These are phyloP conservation scores for Starmerella scarabaei DNA, from an alignment of 805 yeast species.

Conservation along the genomic window DNA sequence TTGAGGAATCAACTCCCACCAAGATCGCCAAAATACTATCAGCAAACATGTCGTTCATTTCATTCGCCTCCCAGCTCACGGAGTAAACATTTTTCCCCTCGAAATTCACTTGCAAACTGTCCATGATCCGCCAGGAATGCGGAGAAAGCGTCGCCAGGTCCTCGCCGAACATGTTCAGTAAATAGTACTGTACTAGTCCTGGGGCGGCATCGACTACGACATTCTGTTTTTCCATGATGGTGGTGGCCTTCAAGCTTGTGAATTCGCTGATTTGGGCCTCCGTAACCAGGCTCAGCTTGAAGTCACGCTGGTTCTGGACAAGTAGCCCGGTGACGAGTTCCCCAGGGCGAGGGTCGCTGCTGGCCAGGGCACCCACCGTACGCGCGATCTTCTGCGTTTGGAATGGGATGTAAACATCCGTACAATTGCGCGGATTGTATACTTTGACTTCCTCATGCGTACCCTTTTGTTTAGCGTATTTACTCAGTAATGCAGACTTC, in stretches of 20 bases:
- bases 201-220: conserved; percentile 68
- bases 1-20: conserved; percentile 84
- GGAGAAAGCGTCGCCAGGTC: conserved; percentile 32
- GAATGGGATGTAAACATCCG: conserved; percentile 59
- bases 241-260: conserved; percentile 73
- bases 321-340: conserved; percentile 62
- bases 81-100: conserved; percentile 39
- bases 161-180: conserved; percentile 90
- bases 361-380: conserved; percentile 46
- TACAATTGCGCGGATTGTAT: conserved; percentile 85
- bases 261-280: conserved; percentile 81
- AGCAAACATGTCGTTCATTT: conserved; percentile 84
- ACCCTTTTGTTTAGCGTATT: conserved; percentile 66
- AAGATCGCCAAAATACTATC: conserved; percentile 85
- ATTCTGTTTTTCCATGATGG: conserved; percentile 69
- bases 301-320: conserved; percentile 63
- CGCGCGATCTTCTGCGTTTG: conserved; percentile 77
- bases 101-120: conserved; percentile 41
- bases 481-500: conserved; percentile 81
- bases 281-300: conserved; percentile 70
- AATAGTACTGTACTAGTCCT: conserved; percentile 73
- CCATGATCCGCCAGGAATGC: conserved; percentile 42
- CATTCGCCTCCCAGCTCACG: conserved; percentile 83
- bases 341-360: conserved; percentile 27
- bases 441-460: conserved; percentile 85